Conservation (phyloP, 2,329 filamentous ascomycete species). For the Botrytis tulipae region DNA sequence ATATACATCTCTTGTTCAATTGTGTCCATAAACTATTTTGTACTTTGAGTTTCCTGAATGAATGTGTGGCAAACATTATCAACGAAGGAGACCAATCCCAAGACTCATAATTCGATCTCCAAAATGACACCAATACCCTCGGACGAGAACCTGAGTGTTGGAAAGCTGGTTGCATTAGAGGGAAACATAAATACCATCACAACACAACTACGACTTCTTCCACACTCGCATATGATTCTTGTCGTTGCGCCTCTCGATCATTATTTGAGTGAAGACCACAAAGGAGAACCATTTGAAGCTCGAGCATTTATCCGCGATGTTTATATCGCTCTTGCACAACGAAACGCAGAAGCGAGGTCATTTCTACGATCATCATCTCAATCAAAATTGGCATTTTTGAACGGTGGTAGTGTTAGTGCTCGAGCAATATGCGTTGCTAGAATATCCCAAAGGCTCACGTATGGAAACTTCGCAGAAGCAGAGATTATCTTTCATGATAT, state of each 20-base stretch:
- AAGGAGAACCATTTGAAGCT: slow-evolving; percentile 42
- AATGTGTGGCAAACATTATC: not conserved
- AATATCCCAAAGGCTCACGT: slow-evolving; percentile 53
- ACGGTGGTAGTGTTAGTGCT: slow-evolving; percentile 57
- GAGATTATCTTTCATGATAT: slow-evolving; percentile 52
- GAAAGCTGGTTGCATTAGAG: slow-evolving; percentile 60
- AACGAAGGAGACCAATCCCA: not conserved
- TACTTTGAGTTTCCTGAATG: not conserved
- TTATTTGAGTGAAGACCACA: slow-evolving; percentile 26
- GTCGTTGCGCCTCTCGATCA: slow-evolving; percentile 47
- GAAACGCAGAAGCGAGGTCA: slow-evolving; percentile 48
- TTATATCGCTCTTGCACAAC: slow-evolving; percentile 49
- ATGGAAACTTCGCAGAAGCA: slow-evolving; percentile 50
- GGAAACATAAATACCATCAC: slow-evolving; percentile 54
- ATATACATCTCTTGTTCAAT: not conserved
- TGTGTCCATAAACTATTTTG: not conserved
- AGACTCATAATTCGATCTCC: not conserved
- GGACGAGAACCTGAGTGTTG: slow-evolving; percentile 30
- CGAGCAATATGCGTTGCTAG: slow-evolving; percentile 53
- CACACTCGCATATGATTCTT: slow-evolving; percentile 56
- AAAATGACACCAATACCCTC: slow-evolving; percentile 17
- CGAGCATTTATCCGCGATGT: slow-evolving; percentile 48
- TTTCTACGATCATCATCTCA: slow-evolving; percentile 51
- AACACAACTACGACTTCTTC: slow-evolving; percentile 59
- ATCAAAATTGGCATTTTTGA: slow-evolving; percentile 56